phyloP scores from a whole-genome alignment of 768 basidiomycete species.

The Erythrobasidium yunnanense region DNA sequence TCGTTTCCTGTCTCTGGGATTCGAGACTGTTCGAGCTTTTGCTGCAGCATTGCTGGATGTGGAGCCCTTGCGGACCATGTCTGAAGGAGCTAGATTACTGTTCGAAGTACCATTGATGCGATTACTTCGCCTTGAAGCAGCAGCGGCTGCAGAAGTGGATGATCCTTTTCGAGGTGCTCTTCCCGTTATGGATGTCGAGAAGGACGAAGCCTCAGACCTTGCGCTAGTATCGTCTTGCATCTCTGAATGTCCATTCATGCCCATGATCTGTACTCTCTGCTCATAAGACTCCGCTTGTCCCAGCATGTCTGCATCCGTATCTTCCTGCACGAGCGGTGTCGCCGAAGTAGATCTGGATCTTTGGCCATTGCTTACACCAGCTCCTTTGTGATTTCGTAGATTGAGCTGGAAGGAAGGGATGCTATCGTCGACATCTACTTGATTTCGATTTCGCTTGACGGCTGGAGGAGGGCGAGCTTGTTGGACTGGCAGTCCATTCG shows the following conservation, averaged over 20 bases:
- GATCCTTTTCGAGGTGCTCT: no score
- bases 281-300: neutral
- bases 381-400: no score
- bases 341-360: no score
- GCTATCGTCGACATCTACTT: conserved; percentile 1
- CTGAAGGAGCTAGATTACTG: neutral
- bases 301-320: neutral
- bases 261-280: neutral
- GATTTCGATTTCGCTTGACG: conserved; percentile 3
- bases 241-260: neutral
- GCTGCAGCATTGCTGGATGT: no score
- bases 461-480: conserved; percentile 1
- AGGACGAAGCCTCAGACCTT: neutral
- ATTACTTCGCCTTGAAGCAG: neutral
- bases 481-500: neutral
- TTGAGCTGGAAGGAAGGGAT: neutral
- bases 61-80: neutral
- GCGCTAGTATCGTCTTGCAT: neutral
- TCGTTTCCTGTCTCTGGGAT: conserved; percentile 9
- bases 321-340: neutral
- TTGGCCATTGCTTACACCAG: no score
- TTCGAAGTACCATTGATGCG: neutral
- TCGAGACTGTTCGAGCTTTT: conserved; percentile 8
- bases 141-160: no score
- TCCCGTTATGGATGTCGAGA: no score